A percentile compares a stretch with the other conserved stretches of the same genome.
Conservation (phyloP, 805 yeast genomes). For the Cyberlindnera euphorbiae region DNA sequence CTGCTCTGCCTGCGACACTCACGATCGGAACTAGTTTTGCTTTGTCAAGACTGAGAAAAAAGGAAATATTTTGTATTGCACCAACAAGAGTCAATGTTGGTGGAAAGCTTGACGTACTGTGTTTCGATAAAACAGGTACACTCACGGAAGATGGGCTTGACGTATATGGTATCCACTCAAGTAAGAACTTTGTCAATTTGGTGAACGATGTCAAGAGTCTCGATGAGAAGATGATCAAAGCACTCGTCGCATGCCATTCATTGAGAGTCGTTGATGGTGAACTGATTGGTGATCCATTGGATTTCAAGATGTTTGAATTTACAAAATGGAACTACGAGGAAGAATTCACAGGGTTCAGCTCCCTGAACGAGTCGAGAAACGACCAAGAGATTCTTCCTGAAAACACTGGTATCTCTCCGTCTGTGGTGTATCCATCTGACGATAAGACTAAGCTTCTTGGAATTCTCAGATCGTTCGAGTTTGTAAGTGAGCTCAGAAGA, state of each 20-base stretch:
- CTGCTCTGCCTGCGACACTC: conserved; percentile 95
- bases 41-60: conserved; percentile 61
- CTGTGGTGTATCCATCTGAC: conserved; percentile 44
- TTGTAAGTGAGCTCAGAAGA: conserved; percentile 77
- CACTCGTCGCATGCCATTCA: conserved; percentile 73
- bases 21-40: conserved; percentile 97
- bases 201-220: conserved; percentile 19
- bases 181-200: conserved; percentile 27
- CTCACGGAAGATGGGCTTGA: conserved; percentile 95
- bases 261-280: conserved; percentile 74
- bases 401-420: conserved; percentile 40
- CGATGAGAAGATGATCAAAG: conserved; percentile 33
- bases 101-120: conserved; percentile 84
- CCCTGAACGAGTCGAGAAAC: conserved; percentile 34
- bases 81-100: conserved; percentile 96
- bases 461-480: conserved; percentile 64
- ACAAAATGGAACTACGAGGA: conserved; percentile 76
- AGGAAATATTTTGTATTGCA: conserved; percentile 79
- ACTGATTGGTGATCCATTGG: conserved; percentile 90
- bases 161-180: conserved; percentile 61
- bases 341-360: conserved; percentile 42
- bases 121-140: conserved; percentile 97
- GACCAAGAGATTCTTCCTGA: conserved; percentile 38
- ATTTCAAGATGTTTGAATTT: conserved; percentile 88
- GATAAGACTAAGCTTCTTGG: conserved; percentile 37